These are phyloP conservation scores for Fusarium sp. DNA, from an alignment of 2,329 filamentous ascomycete species.

Conservation along the genomic window DNA sequence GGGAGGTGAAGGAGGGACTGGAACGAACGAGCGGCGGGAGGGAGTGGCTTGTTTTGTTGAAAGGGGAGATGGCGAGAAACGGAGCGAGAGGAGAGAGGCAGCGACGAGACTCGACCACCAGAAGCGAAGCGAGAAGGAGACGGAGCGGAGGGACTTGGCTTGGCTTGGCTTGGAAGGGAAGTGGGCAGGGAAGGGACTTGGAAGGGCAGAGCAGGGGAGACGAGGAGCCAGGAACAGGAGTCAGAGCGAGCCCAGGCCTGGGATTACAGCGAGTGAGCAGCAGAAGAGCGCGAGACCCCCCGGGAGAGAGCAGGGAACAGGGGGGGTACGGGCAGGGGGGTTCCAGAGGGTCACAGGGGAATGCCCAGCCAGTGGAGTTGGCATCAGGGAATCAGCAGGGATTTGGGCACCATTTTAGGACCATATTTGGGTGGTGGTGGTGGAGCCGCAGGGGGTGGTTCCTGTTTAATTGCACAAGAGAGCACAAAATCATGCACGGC, in stretches of 20 bases:
- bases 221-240: slow-evolving; percentile 29
- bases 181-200: slow-evolving; percentile 25
- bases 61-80: slow-evolving; percentile 50
- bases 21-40: slow-evolving; percentile 53
- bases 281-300: not conserved
- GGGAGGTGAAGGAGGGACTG: slow-evolving; percentile 54
- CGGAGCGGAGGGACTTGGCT: slow-evolving; percentile 1
- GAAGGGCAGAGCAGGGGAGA: slow-evolving; percentile 22
- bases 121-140: slow-evolving; percentile 42
- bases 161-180: slow-evolving; percentile 31
- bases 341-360: slow-evolving; percentile 10
- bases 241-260: slow-evolving; percentile 23
- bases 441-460: slow-evolving; percentile 13
- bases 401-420: slow-evolving; percentile 31
- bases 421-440: slow-evolving; percentile 22
- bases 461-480: slow-evolving; percentile 8
- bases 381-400: slow-evolving; percentile 27
- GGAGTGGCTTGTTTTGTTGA: slow-evolving; percentile 56
- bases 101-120: slow-evolving; percentile 35
- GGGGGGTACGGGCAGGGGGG: slow-evolving; percentile 25
- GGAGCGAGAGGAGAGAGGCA: slow-evolving; percentile 26
- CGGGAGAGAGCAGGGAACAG: slow-evolving; percentile 25
- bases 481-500: slow-evolving; percentile 31
- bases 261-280: slow-evolving; percentile 29
- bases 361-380: slow-evolving; percentile 16